Base-by-base conservation (phyloP, 2,329 filamentous ascomycete genomes). In the Lachnellula hyalina region DNA sequence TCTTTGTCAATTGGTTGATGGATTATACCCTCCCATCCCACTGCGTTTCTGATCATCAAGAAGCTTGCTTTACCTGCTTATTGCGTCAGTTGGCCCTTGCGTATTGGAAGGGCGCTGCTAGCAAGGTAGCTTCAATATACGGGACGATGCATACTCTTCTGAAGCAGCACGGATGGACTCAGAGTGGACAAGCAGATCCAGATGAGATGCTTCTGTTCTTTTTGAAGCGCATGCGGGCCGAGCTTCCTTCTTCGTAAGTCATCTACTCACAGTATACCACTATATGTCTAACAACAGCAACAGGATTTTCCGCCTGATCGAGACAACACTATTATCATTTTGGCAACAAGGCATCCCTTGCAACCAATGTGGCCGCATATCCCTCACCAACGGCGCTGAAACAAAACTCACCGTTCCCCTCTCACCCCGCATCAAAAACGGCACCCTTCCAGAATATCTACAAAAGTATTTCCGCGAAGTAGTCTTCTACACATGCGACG, bases 1-100 rank as follows among this genome's bases (percentile, higher is more conserved):
- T 63, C 15, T 58, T 72, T 40, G 62, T 68, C 21, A 65, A 66
- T 28, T 72, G 64, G 59, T 52, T 71, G 2, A 48, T 59, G n/a
- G 49, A 63, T 8, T 54, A 61, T 25, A 65, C 67, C 46, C 49
- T 51, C 7, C 62, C 57, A 12, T 28, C 9, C n/a, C n/a, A 25
- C 32, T 36, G 48, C 23, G 40, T 53, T 5, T 40, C 34, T 15
- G 54, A 56, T 17, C 28, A 52, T 21, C 12, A 8, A 11, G 34
- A 23, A 3, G 21, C 47, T 2, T 56, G 54, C 7, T 47, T 51
- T 7, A 40, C 55, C 6, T 57, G 55, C 23, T 15, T 12, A 4
- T 41, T 62, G 19, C 57, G 58, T 11, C 21, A 47, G 12, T 38
- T 62, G 8, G 44, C 36, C 21, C 17, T 45, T 7, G 35, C 41